Evolutionary conservation across 305 asterid genomes (phyloP).

Genomic region (Nicotiana rustica): DNA sequence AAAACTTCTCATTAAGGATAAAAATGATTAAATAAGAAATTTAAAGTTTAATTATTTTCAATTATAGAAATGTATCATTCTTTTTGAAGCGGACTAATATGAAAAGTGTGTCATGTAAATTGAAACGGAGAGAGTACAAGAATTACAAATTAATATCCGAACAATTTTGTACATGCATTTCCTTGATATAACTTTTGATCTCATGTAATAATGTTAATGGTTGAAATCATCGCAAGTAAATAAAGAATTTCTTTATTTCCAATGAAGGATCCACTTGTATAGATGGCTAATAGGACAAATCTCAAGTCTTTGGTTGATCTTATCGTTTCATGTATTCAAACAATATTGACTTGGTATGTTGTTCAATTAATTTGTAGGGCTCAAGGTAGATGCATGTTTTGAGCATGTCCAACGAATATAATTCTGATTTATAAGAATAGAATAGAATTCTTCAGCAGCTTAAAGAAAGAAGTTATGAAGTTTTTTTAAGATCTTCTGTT

Average conservation of each 20-base stretch:
- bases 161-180: neutral
- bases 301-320: neutral
- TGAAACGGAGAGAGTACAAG: no score
- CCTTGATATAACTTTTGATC: neutral
- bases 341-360: constrained; percentile 8
- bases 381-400: constrained; percentile 13
- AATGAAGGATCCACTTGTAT: neutral
- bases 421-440: neutral
- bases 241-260: neutral
- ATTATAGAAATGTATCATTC: no score
- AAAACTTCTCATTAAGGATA: no score
- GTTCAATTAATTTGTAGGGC: neutral
- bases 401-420: neutral
- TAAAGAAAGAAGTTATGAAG: no score
- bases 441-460: no score
- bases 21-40: no score
- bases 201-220: neutral
- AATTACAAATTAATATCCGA: neutral
- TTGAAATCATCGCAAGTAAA: neutral
- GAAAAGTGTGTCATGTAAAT: no score
- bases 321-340: neutral
- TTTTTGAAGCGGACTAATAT: no score
- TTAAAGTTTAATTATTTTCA: no score
- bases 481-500: no score
- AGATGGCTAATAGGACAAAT: neutral